phyloP scores from a whole-genome alignment of 1,139 yeast species.

The Magnusiomyces starmeri region DNA sequence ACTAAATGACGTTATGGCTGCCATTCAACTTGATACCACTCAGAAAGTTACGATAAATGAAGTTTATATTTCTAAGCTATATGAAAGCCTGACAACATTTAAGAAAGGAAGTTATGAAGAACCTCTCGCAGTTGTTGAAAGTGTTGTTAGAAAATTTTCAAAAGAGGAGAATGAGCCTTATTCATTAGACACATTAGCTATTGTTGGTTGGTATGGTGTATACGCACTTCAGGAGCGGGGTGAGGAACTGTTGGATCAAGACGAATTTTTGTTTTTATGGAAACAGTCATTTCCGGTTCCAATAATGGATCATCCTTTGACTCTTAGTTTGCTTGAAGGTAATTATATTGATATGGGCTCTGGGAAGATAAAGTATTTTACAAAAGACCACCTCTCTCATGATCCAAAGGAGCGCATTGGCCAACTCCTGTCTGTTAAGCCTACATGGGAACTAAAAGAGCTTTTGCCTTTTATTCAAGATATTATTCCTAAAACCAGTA shows the following conservation, averaged over 20 bases:
- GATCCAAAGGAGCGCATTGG: constrained; percentile 29
- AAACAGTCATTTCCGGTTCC: neutral
- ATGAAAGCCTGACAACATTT: constrained; percentile 20
- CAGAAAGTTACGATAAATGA: constrained; percentile 22
- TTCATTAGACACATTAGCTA: constrained; percentile 10
- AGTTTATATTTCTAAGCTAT: constrained; percentile 21
- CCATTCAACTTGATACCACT: constrained; percentile 24
- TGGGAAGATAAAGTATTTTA: constrained; percentile 4
- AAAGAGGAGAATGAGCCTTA: constrained; percentile 6
- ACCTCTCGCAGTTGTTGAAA: constrained; percentile 28
- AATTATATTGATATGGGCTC: neutral
- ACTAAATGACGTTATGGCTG: constrained; percentile 40
- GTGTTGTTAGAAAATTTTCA: constrained; percentile 29
- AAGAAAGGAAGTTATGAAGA: constrained; percentile 6
- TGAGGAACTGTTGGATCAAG: neutral
- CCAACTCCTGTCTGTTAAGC: constrained; percentile 52
- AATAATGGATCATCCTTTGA: neutral
- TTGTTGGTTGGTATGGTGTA: constrained; percentile 15
- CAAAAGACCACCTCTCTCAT: constrained; percentile 16
- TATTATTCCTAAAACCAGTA: constrained; percentile 46
- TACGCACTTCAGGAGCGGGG: constrained; percentile 10
- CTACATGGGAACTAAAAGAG: constrained; percentile 66
- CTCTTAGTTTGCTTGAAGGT: neutral
- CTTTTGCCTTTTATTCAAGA: constrained; percentile 61
- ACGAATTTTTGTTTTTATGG: constrained; percentile 1